Percentiles rank a stretch among this genome's conserved stretches.
These are phyloP conservation scores for Rhodotorula diobovata DNA, from an alignment of 768 basidiomycete species.

Conservation along the genomic window DNA sequence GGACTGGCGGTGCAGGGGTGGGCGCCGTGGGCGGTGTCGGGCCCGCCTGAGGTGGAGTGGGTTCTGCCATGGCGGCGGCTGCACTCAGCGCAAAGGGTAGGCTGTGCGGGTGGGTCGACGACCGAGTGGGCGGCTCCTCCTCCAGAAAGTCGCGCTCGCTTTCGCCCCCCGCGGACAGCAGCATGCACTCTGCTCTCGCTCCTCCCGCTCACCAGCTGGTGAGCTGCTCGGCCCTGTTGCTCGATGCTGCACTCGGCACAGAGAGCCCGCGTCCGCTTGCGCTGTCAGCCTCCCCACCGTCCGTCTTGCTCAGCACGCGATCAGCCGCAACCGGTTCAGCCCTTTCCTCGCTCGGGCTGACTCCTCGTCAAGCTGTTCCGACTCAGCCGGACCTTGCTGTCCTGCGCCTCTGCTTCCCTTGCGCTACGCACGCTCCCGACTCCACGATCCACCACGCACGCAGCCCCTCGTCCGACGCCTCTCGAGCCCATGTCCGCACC, in stretches of 20 bases:
- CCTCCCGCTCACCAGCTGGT: background rate
- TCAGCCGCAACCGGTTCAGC: too few relatives aligned
- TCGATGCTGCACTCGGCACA: too few relatives aligned
- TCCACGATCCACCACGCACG: too few relatives aligned
- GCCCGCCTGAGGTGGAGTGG: background rate
- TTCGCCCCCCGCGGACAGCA: too few relatives aligned
- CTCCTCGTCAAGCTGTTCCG: too few relatives aligned
- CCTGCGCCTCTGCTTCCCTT: too few relatives aligned
- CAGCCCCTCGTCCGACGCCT: background rate
- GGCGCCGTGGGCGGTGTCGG: slow-evolving; percentile 1
- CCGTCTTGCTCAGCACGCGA: background rate
- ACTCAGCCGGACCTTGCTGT: background rate
- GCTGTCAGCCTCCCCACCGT: too few relatives aligned
- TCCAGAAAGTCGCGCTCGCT: background rate
- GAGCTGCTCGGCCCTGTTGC: too few relatives aligned
- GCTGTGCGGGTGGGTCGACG: background rate
- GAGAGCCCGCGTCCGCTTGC: too few relatives aligned
- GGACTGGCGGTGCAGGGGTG: background rate
- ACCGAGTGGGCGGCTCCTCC: background rate
- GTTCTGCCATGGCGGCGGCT: slow-evolving; percentile 20
- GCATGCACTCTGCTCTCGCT: background rate
- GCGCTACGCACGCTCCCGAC: too few relatives aligned
- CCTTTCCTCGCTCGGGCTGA: background rate
- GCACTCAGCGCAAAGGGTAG: too few relatives aligned
- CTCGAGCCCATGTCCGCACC: background rate